Evolutionary conservation across 768 basidiomycete genomes (phyloP).

Genomic region (Strobilomyces echinocephalus): DNA sequence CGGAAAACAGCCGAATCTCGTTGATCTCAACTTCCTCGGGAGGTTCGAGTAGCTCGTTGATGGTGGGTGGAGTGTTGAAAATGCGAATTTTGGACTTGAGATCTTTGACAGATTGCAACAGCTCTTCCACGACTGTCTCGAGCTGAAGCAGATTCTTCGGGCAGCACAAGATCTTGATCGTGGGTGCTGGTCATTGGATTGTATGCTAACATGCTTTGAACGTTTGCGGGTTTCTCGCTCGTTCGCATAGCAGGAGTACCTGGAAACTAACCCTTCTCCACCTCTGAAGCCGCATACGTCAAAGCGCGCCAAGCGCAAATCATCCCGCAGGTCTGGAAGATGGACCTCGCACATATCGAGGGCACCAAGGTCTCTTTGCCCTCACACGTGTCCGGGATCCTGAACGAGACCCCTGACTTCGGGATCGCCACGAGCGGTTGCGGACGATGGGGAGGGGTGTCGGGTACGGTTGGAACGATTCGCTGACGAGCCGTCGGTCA

Average conservation of each 20-base stretch:
- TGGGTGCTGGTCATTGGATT: background rate
- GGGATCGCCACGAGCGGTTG: slow-evolving; percentile 49
- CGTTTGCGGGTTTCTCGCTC: slow-evolving; percentile 24
- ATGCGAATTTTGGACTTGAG: too few species aligned
- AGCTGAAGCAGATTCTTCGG: background rate
- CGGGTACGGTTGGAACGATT: too few species aligned
- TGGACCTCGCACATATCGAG: slow-evolving; percentile 37
- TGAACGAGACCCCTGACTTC: slow-evolving; percentile 33
- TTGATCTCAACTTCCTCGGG: background rate
- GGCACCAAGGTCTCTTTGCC: slow-evolving; percentile 29
- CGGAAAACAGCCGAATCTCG: background rate
- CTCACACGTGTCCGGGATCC: slow-evolving; percentile 31
- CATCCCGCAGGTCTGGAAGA: slow-evolving; percentile 36
- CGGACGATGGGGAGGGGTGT: too few species aligned
- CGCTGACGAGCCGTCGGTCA: too few species aligned
- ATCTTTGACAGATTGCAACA: too few species aligned
- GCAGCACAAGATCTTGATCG: background rate
- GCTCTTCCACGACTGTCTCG: too few species aligned
- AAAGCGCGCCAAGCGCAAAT: slow-evolving; percentile 30
- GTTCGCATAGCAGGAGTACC: slow-evolving; percentile 19
- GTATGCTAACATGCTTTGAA: too few species aligned
- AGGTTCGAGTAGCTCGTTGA: background rate
- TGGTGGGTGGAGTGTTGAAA: background rate
- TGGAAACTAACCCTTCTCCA: slow-evolving; percentile 20
- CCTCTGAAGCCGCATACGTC: slow-evolving; percentile 37